phyloP scores from a whole-genome alignment of 2,329 filamentous ascomycete genomes.

The Pseudocercospora cruenta region DNA sequence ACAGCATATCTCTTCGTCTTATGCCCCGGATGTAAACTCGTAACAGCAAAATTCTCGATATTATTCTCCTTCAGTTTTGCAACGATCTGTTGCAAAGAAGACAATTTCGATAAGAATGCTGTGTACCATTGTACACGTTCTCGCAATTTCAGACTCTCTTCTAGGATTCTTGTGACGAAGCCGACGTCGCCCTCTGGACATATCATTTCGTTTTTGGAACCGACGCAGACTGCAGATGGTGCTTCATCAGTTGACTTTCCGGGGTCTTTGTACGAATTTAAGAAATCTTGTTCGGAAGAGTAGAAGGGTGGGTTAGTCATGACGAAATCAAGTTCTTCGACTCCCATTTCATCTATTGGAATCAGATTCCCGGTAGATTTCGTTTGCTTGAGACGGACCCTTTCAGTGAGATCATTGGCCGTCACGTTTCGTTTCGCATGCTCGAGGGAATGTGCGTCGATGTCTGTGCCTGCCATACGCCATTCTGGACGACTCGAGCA shows the following conservation, averaged over 20 bases:
- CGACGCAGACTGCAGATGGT: slow-evolving; percentile 73
- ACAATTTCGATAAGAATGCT: slow-evolving; percentile 82
- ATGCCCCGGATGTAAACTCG: slow-evolving; percentile 74
- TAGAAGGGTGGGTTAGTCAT: slow-evolving; percentile 99
- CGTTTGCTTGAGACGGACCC: slow-evolving; percentile 67
- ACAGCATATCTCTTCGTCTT: slow-evolving; percentile 85
- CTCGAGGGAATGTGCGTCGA: slow-evolving; percentile 70
- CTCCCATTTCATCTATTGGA: slow-evolving; percentile 59
- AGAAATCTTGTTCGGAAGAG: slow-evolving; percentile 70
- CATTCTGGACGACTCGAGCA: slow-evolving; percentile 69
- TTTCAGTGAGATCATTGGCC: slow-evolving; percentile 64
- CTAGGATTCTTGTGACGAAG: slow-evolving; percentile 72
- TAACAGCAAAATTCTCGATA: slow-evolving; percentile 79
- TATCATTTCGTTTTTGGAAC: slow-evolving; percentile 83
- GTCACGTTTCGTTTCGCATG: slow-evolving; percentile 70
- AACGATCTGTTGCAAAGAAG: slow-evolving; percentile 66
- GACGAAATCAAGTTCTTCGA: slow-evolving; percentile 72
- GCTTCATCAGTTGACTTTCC: slow-evolving; percentile 47
- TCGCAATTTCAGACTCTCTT: slow-evolving; percentile 65
- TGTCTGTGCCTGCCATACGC: slow-evolving; percentile 63
- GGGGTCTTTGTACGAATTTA: slow-evolving; percentile 52
- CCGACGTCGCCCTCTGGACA: slow-evolving; percentile 70
- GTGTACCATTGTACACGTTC: slow-evolving; percentile 82
- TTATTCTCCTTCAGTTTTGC: slow-evolving; percentile 58
- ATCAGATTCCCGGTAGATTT: slow-evolving; percentile 62